A percentile compares a stretch with the other conserved stretches of the same genome.
Conservation (phyloP, 2,329 filamentous ascomycete species). For the Neonectria coccinea region DNA sequence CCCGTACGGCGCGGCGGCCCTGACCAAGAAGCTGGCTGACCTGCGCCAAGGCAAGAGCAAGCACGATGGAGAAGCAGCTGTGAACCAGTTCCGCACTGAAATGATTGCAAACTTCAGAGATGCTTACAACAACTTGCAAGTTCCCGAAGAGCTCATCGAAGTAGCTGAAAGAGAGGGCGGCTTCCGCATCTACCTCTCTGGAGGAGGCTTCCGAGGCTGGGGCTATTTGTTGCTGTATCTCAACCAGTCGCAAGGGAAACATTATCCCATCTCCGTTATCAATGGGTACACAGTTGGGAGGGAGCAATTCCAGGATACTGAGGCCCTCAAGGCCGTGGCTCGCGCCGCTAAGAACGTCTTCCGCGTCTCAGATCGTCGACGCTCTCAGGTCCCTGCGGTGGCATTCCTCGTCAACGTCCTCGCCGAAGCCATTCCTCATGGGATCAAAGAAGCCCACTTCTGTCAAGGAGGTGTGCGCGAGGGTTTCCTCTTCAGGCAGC, state of each 20-base stretch:
- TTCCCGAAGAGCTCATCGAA: constrained; percentile 64
- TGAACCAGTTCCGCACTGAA: constrained; percentile 59
- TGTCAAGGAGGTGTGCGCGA: constrained; percentile 79
- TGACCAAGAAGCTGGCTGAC: constrained; percentile 66
- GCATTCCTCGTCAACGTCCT: constrained; percentile 75
- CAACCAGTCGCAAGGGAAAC: constrained; percentile 66
- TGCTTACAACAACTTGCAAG: constrained; percentile 63
- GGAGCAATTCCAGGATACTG: constrained; percentile 64
- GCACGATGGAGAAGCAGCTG: constrained; percentile 56
- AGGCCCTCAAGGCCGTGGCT: constrained; percentile 50
- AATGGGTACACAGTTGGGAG: constrained; percentile 71
- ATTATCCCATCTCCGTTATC: constrained; percentile 78
- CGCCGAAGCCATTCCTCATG: constrained; percentile 67
- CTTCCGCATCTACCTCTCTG: constrained; percentile 74
- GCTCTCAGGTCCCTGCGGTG: constrained; percentile 75
- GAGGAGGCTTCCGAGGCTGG: constrained; percentile 78
- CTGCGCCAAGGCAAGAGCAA: constrained; percentile 53
- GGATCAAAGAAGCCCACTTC: constrained; percentile 73
- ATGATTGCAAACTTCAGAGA: constrained; percentile 64
- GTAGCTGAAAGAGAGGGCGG: constrained; percentile 58
- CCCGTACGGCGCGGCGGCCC: constrained; percentile 76
- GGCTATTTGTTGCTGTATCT: constrained; percentile 73
- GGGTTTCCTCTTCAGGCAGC: constrained; percentile 70
- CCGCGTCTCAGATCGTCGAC: constrained; percentile 73
- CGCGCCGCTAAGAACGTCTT: constrained; percentile 59